Conservation (phyloP, 208 protist species). For the Porcisia hertigi region DNA sequence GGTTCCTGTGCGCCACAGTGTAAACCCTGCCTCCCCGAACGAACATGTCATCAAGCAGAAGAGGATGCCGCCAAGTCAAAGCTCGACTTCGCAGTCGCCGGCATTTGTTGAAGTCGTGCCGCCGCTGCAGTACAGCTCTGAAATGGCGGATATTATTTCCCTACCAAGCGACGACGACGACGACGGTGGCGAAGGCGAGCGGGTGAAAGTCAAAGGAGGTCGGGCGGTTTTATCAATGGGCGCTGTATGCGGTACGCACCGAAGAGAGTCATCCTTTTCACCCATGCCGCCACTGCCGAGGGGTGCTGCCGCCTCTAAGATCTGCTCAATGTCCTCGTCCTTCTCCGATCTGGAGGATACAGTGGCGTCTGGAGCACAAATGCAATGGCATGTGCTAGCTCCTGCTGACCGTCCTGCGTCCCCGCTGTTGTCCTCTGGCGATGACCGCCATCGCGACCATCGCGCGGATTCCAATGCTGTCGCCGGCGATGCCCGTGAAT, state of each 20-base stretch:
- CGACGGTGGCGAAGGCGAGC: not conserved
- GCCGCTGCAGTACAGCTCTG: not conserved
- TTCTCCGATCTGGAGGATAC: conserved; percentile 33
- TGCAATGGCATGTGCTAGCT: conserved; percentile 22
- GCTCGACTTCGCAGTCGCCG: not conserved
- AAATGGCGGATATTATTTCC: conserved; percentile 8
- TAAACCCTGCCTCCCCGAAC: not conserved
- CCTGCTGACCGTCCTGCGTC: not conserved
- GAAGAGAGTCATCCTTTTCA: not conserved
- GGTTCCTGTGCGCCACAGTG: conserved; percentile 12
- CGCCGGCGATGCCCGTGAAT: not conserved
- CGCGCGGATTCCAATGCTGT: not conserved
- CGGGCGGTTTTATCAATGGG: not conserved
- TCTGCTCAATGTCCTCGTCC: conserved; percentile 23
- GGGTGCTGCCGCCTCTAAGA: not conserved
- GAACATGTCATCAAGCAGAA: not conserved
- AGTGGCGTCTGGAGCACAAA: conserved; percentile 5
- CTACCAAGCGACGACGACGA: conserved; percentile 11
- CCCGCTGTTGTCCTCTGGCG: not conserved
- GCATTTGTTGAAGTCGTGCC: not conserved
- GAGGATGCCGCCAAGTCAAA: not conserved
- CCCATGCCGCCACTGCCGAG: not conserved
- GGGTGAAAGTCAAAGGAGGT: not conserved
- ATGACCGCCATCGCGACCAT: not conserved
- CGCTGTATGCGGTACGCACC: not conserved